A percentile compares a stretch with the other conserved stretches of the same genome.
Evolutionary conservation across 352 stramenopile genomes (phyloP).

Genomic region (Globisporangium nodosum): DNA sequence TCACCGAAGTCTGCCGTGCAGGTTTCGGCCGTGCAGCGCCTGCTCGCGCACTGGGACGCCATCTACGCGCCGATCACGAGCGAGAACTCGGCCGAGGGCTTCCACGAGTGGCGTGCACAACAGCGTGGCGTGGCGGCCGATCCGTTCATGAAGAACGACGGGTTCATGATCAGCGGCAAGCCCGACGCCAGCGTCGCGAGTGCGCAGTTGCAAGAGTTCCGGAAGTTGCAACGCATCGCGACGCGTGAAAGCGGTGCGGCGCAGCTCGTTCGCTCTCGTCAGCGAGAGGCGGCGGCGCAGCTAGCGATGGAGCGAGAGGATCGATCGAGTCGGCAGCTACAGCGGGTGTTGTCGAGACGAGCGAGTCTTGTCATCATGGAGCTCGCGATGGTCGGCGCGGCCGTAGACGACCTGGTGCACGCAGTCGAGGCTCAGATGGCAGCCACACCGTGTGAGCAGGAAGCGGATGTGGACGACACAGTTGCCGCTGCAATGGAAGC

Average conservation of each 20-base stretch:
- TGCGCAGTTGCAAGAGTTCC: conserved; percentile 25
- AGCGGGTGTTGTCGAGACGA: not conserved
- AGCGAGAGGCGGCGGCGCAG: conserved; percentile 13
- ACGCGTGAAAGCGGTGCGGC: conserved; percentile 32
- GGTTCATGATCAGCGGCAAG: conserved; percentile 49
- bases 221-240: conserved; percentile 34
- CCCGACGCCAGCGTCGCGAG: conserved; percentile 20
- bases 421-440: not conserved
- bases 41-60: conserved; percentile 46
- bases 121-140: conserved; percentile 46
- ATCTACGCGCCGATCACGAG: conserved; percentile 59
- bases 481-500: not conserved
- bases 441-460: not conserved
- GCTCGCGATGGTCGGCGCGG: conserved; percentile 12
- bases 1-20: conserved; percentile 49
- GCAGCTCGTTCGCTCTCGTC: conserved; percentile 25
- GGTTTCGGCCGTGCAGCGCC: conserved; percentile 33
- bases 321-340: conserved; percentile 5
- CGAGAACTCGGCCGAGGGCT: conserved; percentile 32
- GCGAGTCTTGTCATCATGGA: conserved; percentile 8
- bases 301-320: conserved; percentile 27
- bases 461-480: not conserved
- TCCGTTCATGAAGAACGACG: conserved; percentile 33
- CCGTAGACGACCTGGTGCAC: conserved; percentile 6
- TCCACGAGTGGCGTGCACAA: conserved; percentile 39